A percentile compares a stretch with the other conserved stretches of the same genome.
phyloP scores from a whole-genome alignment of 768 basidiomycete genomes.

The Leccinum boreale region DNA sequence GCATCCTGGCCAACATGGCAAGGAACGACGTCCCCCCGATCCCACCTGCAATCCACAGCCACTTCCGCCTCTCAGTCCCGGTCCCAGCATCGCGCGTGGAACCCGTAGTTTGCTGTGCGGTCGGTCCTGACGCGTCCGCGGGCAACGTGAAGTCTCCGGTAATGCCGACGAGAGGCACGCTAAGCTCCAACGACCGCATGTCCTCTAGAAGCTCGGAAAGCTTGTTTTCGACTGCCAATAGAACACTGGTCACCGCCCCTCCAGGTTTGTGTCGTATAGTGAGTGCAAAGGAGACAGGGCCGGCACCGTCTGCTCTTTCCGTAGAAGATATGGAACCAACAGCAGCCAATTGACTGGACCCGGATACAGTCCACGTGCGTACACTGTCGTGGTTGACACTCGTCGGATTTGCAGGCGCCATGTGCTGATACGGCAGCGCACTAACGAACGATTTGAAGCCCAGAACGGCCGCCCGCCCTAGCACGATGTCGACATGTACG shows the following conservation, averaged over 20 bases:
- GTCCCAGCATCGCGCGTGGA: background rate
- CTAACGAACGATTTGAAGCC: slow-evolving; percentile 54
- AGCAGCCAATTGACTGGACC: slow-evolving; percentile 17
- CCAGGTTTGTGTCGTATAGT: slow-evolving; percentile 58
- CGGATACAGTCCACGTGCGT: slow-evolving; percentile 63
- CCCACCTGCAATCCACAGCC: slow-evolving; percentile 60
- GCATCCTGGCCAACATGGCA: slow-evolving; percentile 42
- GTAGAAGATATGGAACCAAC: background rate
- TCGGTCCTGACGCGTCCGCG: background rate
- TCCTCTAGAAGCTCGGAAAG: slow-evolving; percentile 40
- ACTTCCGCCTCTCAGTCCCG: slow-evolving; percentile 14
- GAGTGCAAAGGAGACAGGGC: slow-evolving; percentile 33
- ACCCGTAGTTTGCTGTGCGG: background rate
- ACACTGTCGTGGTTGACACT: slow-evolving; percentile 63
- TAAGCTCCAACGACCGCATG: slow-evolving; percentile 36
- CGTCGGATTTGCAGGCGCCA: slow-evolving; percentile 45
- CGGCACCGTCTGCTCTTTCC: background rate
- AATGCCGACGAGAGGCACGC: slow-evolving; percentile 47
- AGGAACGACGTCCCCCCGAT: slow-evolving; percentile 68
- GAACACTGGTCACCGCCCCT: slow-evolving; percentile 50
- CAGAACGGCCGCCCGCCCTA: slow-evolving; percentile 55
- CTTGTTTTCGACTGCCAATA: slow-evolving; percentile 48
- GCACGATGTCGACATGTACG: slow-evolving; percentile 30
- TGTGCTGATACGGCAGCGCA: slow-evolving; percentile 47
- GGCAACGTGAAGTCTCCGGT: slow-evolving; percentile 50